These are phyloP conservation scores for Colletotrichum somersetense DNA, from an alignment of 2,329 filamentous ascomycete species.

Conservation along the genomic window DNA sequence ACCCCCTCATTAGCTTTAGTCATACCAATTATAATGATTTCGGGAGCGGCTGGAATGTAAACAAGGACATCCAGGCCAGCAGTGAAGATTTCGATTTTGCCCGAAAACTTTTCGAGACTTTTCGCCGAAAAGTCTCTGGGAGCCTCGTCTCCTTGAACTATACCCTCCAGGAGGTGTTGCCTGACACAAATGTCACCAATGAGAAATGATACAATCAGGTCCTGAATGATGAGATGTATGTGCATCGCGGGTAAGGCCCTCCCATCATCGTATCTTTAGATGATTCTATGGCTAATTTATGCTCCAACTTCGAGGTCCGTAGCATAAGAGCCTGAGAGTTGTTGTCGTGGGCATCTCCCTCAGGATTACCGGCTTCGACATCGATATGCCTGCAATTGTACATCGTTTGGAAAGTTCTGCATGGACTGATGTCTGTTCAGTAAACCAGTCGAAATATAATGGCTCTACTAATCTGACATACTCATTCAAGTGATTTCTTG, in stretches of 20 bases:
- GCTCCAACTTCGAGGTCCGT: slow-evolving; percentile 68
- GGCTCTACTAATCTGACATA: too few species aligned
- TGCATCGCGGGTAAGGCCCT: slow-evolving; percentile 70
- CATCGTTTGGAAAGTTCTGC: slow-evolving; percentile 65
- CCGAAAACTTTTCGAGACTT: slow-evolving; percentile 48
- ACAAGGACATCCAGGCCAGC: slow-evolving; percentile 47
- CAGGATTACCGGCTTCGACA: slow-evolving; percentile 50
- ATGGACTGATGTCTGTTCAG: too few species aligned
- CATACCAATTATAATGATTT: slow-evolving; percentile 65
- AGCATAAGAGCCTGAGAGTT: slow-evolving; percentile 68
- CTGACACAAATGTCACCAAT: slow-evolving; percentile 21
- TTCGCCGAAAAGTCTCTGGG: slow-evolving; percentile 41
- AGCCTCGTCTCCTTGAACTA: slow-evolving; percentile 6
- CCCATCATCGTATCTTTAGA: slow-evolving; percentile 67
- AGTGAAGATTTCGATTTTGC: slow-evolving; percentile 53
- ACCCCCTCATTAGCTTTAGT: slow-evolving; percentile 73
- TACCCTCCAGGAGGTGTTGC: slow-evolving; percentile 23
- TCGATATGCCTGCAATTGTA: slow-evolving; percentile 53
- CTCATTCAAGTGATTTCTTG: too few species aligned
- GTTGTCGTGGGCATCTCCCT: slow-evolving; percentile 71
- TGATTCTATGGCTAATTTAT: slow-evolving; percentile 69
- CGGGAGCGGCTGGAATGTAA: slow-evolving; percentile 57
- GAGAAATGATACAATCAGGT: slow-evolving; percentile 24
- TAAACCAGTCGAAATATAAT: too few species aligned
- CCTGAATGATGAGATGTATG: slow-evolving; percentile 52